Evolutionary conservation across 2,329 filamentous ascomycete species (phyloP).

Genomic region (Paramyrothecium sp.): DNA sequence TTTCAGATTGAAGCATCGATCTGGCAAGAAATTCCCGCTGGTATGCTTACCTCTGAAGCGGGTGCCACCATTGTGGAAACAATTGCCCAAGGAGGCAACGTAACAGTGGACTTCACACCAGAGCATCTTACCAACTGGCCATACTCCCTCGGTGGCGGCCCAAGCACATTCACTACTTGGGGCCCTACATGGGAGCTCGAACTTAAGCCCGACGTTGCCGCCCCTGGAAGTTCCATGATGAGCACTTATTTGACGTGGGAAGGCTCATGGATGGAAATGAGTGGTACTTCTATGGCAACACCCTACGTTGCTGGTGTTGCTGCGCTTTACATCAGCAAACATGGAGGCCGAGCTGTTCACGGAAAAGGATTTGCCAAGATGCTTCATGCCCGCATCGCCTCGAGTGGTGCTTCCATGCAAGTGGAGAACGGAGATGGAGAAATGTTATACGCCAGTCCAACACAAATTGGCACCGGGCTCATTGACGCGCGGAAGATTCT

Average conservation of each 20-base stretch:
- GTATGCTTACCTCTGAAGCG: not conserved
- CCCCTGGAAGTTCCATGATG: not conserved
- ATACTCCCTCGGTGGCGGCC: not conserved
- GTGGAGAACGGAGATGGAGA: not conserved
- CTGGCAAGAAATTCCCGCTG: not conserved
- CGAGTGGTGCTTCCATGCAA: conserved; percentile 9
- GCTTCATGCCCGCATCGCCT: conserved; percentile 11
- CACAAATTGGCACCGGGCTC: not conserved
- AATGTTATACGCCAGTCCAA: not conserved
- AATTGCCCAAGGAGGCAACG: not conserved
- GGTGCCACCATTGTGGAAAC: not conserved
- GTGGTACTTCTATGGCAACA: conserved; percentile 45
- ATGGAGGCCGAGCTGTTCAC: conserved; percentile 13
- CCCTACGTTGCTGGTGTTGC: conserved; percentile 40
- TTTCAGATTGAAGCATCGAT: not conserved
- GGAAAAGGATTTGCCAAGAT: conserved; percentile 13
- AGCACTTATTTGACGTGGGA: not conserved
- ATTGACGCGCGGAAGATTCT: not conserved
- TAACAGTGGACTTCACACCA: not conserved
- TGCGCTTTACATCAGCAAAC: conserved; percentile 18
- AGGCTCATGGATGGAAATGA: not conserved
- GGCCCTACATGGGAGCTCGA: not conserved
- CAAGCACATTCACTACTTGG: not conserved
- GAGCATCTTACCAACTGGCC: not conserved
- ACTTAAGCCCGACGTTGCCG: not conserved